phyloP scores from a whole-genome alignment of 768 basidiomycete species.

The Lactarius psammicola region DNA sequence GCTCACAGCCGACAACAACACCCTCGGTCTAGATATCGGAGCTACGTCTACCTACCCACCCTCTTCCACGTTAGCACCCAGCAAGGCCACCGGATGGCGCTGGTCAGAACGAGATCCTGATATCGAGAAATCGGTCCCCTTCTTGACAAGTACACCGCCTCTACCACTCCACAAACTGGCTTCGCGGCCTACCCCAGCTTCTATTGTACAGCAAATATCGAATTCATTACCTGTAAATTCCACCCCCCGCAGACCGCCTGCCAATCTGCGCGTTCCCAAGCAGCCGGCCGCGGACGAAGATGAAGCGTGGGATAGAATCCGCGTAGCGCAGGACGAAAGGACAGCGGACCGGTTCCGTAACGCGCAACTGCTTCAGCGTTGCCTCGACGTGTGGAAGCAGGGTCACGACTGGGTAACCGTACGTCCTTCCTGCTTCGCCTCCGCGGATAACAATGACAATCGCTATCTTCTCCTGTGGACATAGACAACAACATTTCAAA shows the following conservation, averaged over 20 bases:
- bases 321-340: constrained; percentile 65
- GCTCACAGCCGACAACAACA: constrained; percentile 31
- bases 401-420: constrained; percentile 73
- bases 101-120: constrained; percentile 18
- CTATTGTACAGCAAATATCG: constrained; percentile 9
- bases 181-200: constrained; percentile 16
- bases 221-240: neutral
- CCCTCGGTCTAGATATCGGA: constrained; percentile 35
- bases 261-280: constrained; percentile 41
- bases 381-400: constrained; percentile 73
- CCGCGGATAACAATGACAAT: constrained; percentile 16
- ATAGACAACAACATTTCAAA: constrained; percentile 71
- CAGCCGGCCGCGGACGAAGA: constrained; percentile 58
- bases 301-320: constrained; percentile 76
- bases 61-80: constrained; percentile 18
- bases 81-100: constrained; percentile 14
- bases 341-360: constrained; percentile 68
- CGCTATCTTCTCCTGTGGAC: neutral
- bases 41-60: constrained; percentile 16
- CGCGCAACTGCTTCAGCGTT: constrained; percentile 62
- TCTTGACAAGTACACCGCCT: constrained; percentile 26
- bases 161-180: constrained; percentile 13
- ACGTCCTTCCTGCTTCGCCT: constrained; percentile 36
- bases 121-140: constrained; percentile 26
- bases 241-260: constrained; percentile 14